Base-by-base conservation (phyloP, 2,329 filamentous ascomycete genomes). In the Aureobasidium subglaciale region DNA sequence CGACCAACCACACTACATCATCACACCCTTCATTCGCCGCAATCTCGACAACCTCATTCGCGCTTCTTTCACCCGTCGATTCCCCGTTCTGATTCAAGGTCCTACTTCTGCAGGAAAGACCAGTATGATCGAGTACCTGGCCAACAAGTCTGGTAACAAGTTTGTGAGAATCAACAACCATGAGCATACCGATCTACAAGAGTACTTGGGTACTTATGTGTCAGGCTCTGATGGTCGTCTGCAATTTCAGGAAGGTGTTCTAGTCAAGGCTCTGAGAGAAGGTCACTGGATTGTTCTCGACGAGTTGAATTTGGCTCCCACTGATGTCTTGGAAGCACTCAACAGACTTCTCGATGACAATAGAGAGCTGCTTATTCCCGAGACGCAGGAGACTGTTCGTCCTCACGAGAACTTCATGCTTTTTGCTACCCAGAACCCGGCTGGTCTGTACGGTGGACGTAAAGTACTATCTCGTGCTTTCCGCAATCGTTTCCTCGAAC, bases 161-260 rank as follows among this genome's bases (percentile, higher is more conserved):
- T 99, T 97, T 67, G 90, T 99, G 40, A 84, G 93, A 58, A 99
- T 99, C 76, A 99, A 99, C 73, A 99, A 99, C 63, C 93, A 99
- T 71, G 95, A 99, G 67, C 93, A 99, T 66, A 99, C 93, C 0
- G 93, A 99, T 69, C 76, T 99, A 34, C 93, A 99, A 70, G 95
- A 99, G 68, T 99, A 99, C 65, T 75, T 99, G 5, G 93, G 93
- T 16, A 95, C 90, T 0, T 99, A 99, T 63, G 78, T 96, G 1
- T 96, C 93, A 2, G 88, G 86, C 22, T 73, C 84, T 0, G 87
- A 95, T 66, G 95, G 95, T 5, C 88, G 87, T 59, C 77, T 99
- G 38, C 82, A 79, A 10, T 99, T 96, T 64, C 90, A 96, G 68
- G 95, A 99, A 71, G 93, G 93, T 53, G 79, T 97, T 4, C 78